A percentile compares a stretch with the other conserved stretches of the same genome.
Evolutionary conservation across 1,139 yeast species (phyloP).

Genomic region (Candida sp.): DNA sequence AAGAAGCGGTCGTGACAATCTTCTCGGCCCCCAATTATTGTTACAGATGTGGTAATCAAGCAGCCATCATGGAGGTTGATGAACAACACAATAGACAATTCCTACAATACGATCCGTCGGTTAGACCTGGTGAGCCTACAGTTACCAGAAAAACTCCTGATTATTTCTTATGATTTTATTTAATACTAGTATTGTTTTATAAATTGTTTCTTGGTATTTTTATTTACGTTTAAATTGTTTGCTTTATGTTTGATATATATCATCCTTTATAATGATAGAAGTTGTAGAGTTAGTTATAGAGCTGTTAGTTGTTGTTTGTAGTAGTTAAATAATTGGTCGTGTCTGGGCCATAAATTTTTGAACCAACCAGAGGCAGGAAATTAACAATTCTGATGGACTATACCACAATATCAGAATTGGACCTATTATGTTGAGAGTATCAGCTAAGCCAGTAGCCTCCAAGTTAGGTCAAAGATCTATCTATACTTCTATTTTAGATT

Average conservation of each 20-base stretch:
- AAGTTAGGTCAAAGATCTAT: constrained; percentile 27
- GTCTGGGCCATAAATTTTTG: constrained; percentile 4
- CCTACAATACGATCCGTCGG: constrained; percentile 90
- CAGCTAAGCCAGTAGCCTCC: constrained; percentile 16
- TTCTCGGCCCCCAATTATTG: constrained; percentile 99
- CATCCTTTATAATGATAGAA: too few species aligned
- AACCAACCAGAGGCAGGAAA: constrained; percentile 19
- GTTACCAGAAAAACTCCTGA: constrained; percentile 95
- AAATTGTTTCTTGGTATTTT: neutral
- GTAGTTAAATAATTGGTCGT: constrained; percentile 3
- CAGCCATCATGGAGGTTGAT: constrained; percentile 98
- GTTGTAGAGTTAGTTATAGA: too few species aligned
- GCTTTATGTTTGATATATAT: neutral
- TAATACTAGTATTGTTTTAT: neutral
- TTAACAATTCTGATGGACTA: neutral
- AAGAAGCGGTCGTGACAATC: constrained; percentile 90
- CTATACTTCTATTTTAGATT: constrained; percentile 42
- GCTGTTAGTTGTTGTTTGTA: neutral
- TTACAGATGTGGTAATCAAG: constrained; percentile 97
- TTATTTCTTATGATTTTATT: constrained; percentile 61
- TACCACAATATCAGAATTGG: neutral
- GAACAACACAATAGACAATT: constrained; percentile 88
- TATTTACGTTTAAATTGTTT: neutral
- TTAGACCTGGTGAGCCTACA: constrained; percentile 95
- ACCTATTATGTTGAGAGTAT: constrained; percentile 26